Evolutionary conservation across 371 early-diverging fungal genomes (phyloP).

Genomic region (Apophysomyces variabilis): DNA sequence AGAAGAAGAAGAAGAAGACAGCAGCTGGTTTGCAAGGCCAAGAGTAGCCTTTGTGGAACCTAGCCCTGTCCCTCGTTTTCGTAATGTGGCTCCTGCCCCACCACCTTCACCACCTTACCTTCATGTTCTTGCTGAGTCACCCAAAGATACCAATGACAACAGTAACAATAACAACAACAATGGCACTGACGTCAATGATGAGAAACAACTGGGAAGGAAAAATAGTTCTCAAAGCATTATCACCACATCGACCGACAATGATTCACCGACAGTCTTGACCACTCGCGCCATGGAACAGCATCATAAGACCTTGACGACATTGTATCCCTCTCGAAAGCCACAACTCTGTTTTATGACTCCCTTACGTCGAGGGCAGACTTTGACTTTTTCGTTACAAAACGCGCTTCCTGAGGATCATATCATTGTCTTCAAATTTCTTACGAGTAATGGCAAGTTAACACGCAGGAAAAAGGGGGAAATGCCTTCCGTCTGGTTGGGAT

Average conservation of each 20-base stretch:
- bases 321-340: background rate
- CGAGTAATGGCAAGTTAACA: slow-evolving; percentile 29
- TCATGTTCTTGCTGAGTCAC: slow-evolving; percentile 25
- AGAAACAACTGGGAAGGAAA: background rate
- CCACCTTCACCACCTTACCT: slow-evolving; percentile 50
- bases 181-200: background rate
- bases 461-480: background rate
- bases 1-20: slow-evolving; percentile 16
- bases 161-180: slow-evolving; percentile 7
- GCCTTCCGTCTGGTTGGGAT: background rate
- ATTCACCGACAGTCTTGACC: too few relatives aligned
- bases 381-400: slow-evolving; percentile 38
- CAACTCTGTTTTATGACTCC: slow-evolving; percentile 32
- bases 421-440: slow-evolving; percentile 50
- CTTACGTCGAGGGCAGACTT: slow-evolving; percentile 41
- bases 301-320: background rate
- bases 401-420: slow-evolving; percentile 49
- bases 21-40: slow-evolving; percentile 15
- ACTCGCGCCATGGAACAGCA: background rate
- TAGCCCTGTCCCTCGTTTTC: slow-evolving; percentile 53
- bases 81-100: slow-evolving; percentile 49
- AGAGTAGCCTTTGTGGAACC: slow-evolving; percentile 51
- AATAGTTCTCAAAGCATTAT: background rate
- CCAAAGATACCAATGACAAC: slow-evolving; percentile 4
- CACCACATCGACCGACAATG: too few relatives aligned